These are phyloP conservation scores for Chlamydomonas schloesseri DNA, from an alignment of 139 green algal genomes.

Conservation along the genomic window DNA sequence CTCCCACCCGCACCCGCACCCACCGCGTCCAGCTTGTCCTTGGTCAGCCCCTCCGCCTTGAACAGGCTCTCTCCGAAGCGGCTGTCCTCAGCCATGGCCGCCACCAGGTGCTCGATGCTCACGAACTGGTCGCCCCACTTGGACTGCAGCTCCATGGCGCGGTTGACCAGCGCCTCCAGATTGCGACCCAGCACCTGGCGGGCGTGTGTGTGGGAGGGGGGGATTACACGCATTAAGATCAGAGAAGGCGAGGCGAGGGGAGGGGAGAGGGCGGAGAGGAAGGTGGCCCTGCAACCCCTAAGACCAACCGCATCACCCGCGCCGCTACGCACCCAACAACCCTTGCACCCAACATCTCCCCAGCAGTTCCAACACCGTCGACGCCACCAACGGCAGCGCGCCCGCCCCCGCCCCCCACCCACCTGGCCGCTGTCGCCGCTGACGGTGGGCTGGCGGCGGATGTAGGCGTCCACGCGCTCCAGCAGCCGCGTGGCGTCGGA, in stretches of 20 bases:
- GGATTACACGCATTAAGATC: background rate
- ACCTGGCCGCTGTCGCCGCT: conserved; percentile 83
- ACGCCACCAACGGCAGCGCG: background rate
- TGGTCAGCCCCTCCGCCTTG: conserved; percentile 72
- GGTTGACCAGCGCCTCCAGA: conserved; percentile 90
- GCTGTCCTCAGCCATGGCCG: conserved; percentile 86
- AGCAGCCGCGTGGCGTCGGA: conserved; percentile 84
- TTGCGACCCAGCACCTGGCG: conserved; percentile 91
- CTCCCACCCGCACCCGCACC: background rate
- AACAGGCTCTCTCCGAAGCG: conserved; percentile 83
- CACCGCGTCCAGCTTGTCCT: conserved; percentile 78
- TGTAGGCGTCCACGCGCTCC: conserved; percentile 84
- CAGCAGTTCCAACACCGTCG: no score
- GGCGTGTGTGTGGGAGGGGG: background rate
- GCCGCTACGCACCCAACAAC: background rate
- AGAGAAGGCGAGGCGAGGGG: background rate
- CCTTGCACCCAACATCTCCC: no score
- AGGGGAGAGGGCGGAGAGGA: background rate
- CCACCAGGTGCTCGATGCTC: conserved; percentile 95
- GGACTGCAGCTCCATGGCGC: conserved; percentile 79
- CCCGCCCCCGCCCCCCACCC: background rate
- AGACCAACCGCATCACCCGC: no score
- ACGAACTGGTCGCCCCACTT: conserved; percentile 89
- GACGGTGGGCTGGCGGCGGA: conserved; percentile 84
- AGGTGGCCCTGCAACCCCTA: no score